A percentile compares a stretch with the other conserved stretches of the same genome.
Evolutionary conservation across 139 green algal species (phyloP).

Genomic region (Coelastrella sp.): DNA sequence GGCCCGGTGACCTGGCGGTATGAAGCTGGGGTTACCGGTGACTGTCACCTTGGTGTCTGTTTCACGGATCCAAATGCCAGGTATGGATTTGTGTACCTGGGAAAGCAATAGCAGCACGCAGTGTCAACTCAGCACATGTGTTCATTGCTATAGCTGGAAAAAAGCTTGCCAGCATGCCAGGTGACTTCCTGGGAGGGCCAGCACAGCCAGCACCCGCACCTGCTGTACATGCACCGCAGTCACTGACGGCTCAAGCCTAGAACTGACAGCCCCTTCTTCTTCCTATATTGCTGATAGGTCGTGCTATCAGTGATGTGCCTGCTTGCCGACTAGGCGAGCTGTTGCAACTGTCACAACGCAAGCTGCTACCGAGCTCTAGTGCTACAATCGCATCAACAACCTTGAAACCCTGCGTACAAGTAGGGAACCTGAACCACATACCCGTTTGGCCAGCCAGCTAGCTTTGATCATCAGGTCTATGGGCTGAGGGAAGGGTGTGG

Average conservation of each 20-base stretch:
- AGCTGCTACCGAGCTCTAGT: too few relatives aligned
- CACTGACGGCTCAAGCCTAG: too few relatives aligned
- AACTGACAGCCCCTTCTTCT: too few relatives aligned
- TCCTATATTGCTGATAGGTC: too few relatives aligned
- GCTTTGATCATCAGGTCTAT: conserved; percentile 53
- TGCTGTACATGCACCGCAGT: too few relatives aligned
- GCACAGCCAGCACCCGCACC: too few relatives aligned
- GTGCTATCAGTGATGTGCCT: too few relatives aligned
- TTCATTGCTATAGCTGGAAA: neutral
- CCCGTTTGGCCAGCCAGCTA: neutral
- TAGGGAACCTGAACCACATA: neutral
- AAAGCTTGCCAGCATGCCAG: too few relatives aligned
- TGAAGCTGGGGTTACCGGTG: conserved; percentile 3
- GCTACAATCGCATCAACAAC: neutral
- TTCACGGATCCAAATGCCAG: conserved; percentile 9
- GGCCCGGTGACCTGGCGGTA: neutral
- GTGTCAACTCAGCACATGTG: neutral
- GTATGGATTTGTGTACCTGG: neutral
- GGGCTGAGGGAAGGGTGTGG: conserved; percentile 52
- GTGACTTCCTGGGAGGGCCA: too few relatives aligned
- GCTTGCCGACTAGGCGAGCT: too few relatives aligned
- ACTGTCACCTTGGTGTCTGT: neutral
- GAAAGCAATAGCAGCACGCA: neutral
- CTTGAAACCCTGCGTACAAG: neutral
- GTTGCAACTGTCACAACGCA: too few relatives aligned